Evolutionary conservation across 306 rosid genomes (phyloP).

Genomic region (Cercis canadensis): DNA sequence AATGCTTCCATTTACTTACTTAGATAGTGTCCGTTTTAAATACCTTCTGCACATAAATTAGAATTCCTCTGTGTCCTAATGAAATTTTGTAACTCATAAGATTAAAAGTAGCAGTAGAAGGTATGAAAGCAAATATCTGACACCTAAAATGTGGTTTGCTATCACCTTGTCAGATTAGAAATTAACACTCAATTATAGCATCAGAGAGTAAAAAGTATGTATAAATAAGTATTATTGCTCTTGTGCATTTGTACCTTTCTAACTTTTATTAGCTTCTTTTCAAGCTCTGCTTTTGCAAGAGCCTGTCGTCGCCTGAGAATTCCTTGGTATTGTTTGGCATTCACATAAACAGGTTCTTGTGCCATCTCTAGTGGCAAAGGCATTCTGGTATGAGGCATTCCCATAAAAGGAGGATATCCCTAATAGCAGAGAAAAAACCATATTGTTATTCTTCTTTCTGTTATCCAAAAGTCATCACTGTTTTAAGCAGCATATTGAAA

Average conservation of each 20-base stretch:
- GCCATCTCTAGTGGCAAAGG: slow-evolving; percentile 96
- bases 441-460: slow-evolving; percentile 26
- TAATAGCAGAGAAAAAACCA: slow-evolving; percentile 35
- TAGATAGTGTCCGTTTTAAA: no score
- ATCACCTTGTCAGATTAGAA: slow-evolving; percentile 8
- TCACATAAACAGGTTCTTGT: slow-evolving; percentile 97
- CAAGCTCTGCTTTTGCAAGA: slow-evolving; percentile 97
- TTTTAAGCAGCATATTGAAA: slow-evolving; percentile 4
- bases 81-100: slow-evolving; percentile 6
- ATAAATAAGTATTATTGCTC: background rate
- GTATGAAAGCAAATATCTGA: background rate
- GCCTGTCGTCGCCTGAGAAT: slow-evolving; percentile 96
- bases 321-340: slow-evolving; percentile 97
- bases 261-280: slow-evolving; percentile 81
- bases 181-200: background rate
- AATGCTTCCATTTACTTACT: no score
- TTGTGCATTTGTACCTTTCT: slow-evolving; percentile 73
- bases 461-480: slow-evolving; percentile 17
- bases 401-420: slow-evolving; percentile 88
- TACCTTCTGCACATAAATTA: no score
- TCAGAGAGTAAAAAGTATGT: background rate
- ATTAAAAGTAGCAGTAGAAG: slow-evolving; percentile 1
- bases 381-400: slow-evolving; percentile 95
- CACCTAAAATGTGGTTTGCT: background rate
- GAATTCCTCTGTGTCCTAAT: background rate